phyloP scores from a whole-genome alignment of 352 stramenopile genomes.

The Globisporangium barbulae region DNA sequence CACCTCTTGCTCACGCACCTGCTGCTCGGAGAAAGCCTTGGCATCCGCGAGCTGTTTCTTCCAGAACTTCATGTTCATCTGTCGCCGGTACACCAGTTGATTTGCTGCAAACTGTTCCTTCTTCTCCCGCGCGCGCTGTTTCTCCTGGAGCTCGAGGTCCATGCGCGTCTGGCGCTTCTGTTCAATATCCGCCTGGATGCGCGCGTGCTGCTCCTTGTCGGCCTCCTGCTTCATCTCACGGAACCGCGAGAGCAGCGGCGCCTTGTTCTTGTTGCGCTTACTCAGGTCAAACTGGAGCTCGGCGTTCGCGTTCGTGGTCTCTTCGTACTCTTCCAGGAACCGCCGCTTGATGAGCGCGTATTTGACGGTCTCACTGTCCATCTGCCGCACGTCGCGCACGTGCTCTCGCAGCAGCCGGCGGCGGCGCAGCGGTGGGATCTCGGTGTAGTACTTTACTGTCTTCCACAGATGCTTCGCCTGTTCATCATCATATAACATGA shows the following conservation, averaged over 20 bases:
- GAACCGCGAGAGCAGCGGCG: conserved; percentile 44
- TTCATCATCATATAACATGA: neutral
- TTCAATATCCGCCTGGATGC: conserved; percentile 42
- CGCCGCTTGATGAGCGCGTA: conserved; percentile 45
- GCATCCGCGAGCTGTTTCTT: conserved; percentile 56
- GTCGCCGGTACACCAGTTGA: conserved; percentile 30
- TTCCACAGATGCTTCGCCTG: conserved; percentile 40
- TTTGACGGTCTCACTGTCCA: conserved; percentile 59
- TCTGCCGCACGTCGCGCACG: conserved; percentile 49
- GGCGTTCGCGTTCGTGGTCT: conserved; percentile 28
- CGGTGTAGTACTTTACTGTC: conserved; percentile 45
- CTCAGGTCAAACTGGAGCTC: conserved; percentile 52
- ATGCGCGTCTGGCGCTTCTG: conserved; percentile 30
- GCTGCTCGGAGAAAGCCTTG: conserved; percentile 41
- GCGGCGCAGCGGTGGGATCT: conserved; percentile 51
- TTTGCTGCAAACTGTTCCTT: conserved; percentile 22
- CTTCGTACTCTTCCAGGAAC: conserved; percentile 38
- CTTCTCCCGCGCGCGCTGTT: conserved; percentile 23
- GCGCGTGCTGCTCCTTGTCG: conserved; percentile 29
- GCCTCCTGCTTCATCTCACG: conserved; percentile 53
- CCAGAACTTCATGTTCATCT: conserved; percentile 72
- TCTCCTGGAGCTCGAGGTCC: conserved; percentile 36
- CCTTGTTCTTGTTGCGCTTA: conserved; percentile 55
- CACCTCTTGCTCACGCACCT: conserved; percentile 25
- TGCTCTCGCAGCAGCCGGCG: conserved; percentile 60